Evolutionary conservation across 345 rosid genomes (phyloP), one percentile per base, ranked within the genome.

Genomic region (Arabidopsis arenosa): DNA sequence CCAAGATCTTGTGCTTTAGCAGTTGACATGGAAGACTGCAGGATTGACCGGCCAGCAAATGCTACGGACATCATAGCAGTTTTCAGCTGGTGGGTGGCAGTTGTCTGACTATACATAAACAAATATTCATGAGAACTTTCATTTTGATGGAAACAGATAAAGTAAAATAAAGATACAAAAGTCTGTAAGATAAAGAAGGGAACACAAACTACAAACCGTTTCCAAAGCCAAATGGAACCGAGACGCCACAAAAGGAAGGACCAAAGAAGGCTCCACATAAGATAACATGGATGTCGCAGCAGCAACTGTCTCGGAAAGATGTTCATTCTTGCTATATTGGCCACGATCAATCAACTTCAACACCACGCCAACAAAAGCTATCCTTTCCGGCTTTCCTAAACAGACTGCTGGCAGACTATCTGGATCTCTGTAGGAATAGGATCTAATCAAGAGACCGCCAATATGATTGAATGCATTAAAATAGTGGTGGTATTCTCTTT

Each of bases 81-180:
- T 85, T 90, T 95, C 87, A 95, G 84, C 84, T 95, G 99, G 85
- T 95, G 99, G 63, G 97, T 95, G 87, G 99, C 99, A 75, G 97
- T 95, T 85, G 86, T 90, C 99, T 95, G 87, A 83, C 84, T 83
- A 87, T 87, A 85, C 81, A 85, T 65, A 88, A 87, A 85, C 35
- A 65, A 80, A 83, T 54, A 74, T 41, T 73, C 58, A 60, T 66
- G 55, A 48, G 23, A 80, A 63, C 41, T 66, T 51, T 43, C 17
- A 55, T 30, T 63, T 66, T 33, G 13, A 60, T 7, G 62, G 48
- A 57, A 57, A 66, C n/a, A 57, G 30, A 21, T 52, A 36, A 8
- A 59, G 15, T 35, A 65, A 48, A 30, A 41, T n/a, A 52, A 23
- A 39, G 69, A 67, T 15, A 59, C 17, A 57, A 66, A 36, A 23